Evolutionary conservation across 495 filamentous ascomycete species (phyloP), one percentile per base, ranked within the genome.

Genomic region (Lineolata rhizophorae): DNA sequence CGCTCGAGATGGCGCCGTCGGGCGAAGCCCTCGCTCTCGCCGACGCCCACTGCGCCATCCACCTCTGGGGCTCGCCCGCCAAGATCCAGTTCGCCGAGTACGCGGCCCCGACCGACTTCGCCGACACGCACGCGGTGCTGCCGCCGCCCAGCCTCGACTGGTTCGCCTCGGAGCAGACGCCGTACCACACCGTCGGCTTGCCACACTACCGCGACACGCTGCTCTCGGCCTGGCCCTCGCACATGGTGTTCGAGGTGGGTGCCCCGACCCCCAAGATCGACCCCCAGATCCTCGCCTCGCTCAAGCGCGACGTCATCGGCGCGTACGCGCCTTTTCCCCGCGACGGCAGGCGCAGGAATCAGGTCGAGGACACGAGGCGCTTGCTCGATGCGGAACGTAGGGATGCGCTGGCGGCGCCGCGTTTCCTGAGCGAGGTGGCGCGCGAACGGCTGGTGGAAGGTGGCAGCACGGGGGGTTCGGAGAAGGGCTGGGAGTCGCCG

Each of bases 381-480:
- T 44, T 56, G 2, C 65, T 42, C 16, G 20, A 71, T 34, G 49
- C 61, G 0, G 54, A 57, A 4, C 6, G n/a, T 6, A n/a, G 22
- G n/a, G 58, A 51, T 5, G 51, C 62, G 10, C 45, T 74, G 5
- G 54, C 64, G 26, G 70, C 77, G 0, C 84, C 83, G 3, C 91
- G 83, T 44, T 93, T 95, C 47, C 47, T 95, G 29, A 95, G 90
- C 45, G 82, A 97, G 43, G 91, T 85, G 53, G 75, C 75, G 3
- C 64, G 76, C 37, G 73, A 80, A 19, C 6, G 9, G 15, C 8
- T 8, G 24, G 64, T 67, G 11, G 58, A 58, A 19, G 35, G 41
- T 0, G 30, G 41, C 55, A 61, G 38, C 9, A n/a, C n/a, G n/a
- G n/a, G n/a, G n/a, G n/a, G n/a, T n/a, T n/a, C n/a, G n/a, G n/a